Base-by-base conservation (phyloP, 257 asterid species). In the Salvia miltiorrhiza region DNA sequence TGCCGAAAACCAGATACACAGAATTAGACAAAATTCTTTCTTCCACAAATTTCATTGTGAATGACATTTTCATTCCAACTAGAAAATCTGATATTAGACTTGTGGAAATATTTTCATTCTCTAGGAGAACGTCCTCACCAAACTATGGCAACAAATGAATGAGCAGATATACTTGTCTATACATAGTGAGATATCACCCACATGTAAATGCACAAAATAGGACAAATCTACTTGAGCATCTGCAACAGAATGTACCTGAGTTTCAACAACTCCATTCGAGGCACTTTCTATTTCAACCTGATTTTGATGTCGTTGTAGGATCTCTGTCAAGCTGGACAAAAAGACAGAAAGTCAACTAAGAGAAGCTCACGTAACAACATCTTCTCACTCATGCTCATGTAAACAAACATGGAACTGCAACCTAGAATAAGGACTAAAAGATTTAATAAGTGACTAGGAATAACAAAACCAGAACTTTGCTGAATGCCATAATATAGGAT, bases 271-370 rank as follows among this genome's bases (percentile, higher is more conserved):
- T 45, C 49, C 80, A 7, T 63, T 21, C 2, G 77, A 59, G 32
- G 72, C 30, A 61, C 52, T 56, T 53, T 69, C 59, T 16, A 20
- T 24, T 47, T 70, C 83, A 44, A 4, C 59, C 4, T 20, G 33
- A 8, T 6, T 48, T 16, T 61, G 75, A 60, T 79, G 75, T 30
- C 73, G 68, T 23, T 54, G 53, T 63, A 79, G 65, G 72, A 71
- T 70, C 26, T 63, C 80, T 1, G 61, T 68, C 21, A 70, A 73
- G 77, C 83, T 79, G 77, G 26, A 78, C 33, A 37, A 48, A 44
- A 28, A 41, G n/a, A n/a, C n/a, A n/a, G n/a, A n/a, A 3, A 65
- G 43, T 60, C 24, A n/a, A 40, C 20, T 5, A 1, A 20, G 21
- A 19, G 64, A 50, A 48, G 65, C 50, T 53, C 12, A 40, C 39